Evolutionary conservation across 148 eudicot genomes (phyloP).

Genomic region (Camellia lanceoleosa): DNA sequence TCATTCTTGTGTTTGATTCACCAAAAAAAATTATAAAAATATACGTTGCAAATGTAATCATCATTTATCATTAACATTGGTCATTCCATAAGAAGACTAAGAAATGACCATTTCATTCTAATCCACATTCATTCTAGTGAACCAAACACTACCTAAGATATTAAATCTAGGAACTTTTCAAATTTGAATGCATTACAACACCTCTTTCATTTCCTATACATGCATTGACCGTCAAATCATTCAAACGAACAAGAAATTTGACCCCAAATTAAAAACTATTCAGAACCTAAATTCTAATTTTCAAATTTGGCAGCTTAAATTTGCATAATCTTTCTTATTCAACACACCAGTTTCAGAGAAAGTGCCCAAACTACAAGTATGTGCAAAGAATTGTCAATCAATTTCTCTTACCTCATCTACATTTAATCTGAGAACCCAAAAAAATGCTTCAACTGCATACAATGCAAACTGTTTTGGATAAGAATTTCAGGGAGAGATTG

Average conservation of each 20-base stretch:
- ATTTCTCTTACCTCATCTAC: slow-evolving; percentile 3
- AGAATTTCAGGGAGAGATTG: not conserved
- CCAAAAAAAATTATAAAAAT: no score
- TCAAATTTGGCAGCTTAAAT: not conserved
- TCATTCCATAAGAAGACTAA: no score
- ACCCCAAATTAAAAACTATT: not conserved
- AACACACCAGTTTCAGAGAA: not conserved
- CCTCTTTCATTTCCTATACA: not conserved
- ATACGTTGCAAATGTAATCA: no score
- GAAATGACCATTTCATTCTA: no score
- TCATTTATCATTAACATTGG: no score
- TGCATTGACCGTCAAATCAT: not conserved
- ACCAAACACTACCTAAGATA: not conserved
- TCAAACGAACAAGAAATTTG: not conserved
- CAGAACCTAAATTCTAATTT: not conserved
- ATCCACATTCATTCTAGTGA: no score
- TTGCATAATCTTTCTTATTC: not conserved
- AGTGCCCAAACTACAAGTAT: not conserved
- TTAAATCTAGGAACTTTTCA: not conserved
- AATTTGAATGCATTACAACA: not conserved
- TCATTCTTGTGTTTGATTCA: no score
- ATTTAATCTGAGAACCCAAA: not conserved
- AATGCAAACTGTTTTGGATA: not conserved
- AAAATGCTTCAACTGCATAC: not conserved
- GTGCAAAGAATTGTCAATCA: not conserved